A percentile compares a stretch with the other conserved stretches of the same genome.
These are phyloP conservation scores for Epichloe glyceriae DNA, from an alignment of 2,329 filamentous ascomycete species.

Conservation along the genomic window DNA sequence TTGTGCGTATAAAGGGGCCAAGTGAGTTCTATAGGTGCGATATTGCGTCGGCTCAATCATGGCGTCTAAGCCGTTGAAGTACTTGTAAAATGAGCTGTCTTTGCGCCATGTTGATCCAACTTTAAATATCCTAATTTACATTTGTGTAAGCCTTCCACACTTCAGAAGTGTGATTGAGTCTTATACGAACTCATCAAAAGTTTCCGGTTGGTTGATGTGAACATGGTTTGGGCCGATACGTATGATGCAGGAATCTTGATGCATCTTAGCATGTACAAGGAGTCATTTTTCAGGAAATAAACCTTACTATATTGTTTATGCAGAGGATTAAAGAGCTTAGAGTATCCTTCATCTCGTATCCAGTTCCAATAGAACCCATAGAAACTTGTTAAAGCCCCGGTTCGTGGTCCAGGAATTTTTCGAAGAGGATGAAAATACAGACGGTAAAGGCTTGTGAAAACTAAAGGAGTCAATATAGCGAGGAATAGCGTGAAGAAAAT, in stretches of 20 bases:
- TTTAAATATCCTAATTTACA: neutral
- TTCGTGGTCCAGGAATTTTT: neutral
- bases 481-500: neutral
- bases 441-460: neutral
- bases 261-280: neutral
- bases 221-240: neutral
- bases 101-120: neutral
- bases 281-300: too few relatives aligned
- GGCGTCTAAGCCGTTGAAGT: constrained; percentile 1
- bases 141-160: too few relatives aligned
- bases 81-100: neutral
- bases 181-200: neutral
- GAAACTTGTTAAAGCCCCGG: neutral
- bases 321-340: neutral
- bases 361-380: constrained; percentile 1
- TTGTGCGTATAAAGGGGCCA: neutral
- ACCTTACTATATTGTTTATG: neutral
- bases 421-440: neutral
- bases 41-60: constrained; percentile 1
- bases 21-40: constrained; percentile 1
- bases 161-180: neutral
- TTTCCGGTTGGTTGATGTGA: neutral
- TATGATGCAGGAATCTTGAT: neutral
- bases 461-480: neutral
- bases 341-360: neutral